Evolutionary conservation across 2,329 filamentous ascomycete genomes (phyloP), one percentile per base, ranked within the genome.

Genomic region (Pseudomassariella vexata): DNA sequence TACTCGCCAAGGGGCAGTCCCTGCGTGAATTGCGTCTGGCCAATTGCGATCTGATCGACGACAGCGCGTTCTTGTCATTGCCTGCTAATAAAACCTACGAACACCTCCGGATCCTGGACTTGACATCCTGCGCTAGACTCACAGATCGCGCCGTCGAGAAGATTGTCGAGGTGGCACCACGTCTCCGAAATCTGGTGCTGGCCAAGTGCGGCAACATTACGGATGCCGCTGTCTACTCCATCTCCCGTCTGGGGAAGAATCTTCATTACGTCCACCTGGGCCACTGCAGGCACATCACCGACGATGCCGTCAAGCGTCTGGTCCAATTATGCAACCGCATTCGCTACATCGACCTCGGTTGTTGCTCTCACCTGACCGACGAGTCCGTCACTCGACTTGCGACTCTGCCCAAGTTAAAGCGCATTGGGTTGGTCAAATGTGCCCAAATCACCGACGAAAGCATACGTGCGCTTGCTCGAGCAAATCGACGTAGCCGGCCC

Each of bases 331-430:
- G 92, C 67, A 96, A 90, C 50, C 79, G 92, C 16, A 96, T 98
- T 45, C 77, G 92, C 34, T 98, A 98, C 56, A 98, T 98, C 42
- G 92, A 98, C 54, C 66, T 98, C 25, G 92, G 92, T n/a, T 96
- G 92, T 63, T 98, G 92, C 59, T 76, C 75, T 10, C 81, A 86
- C 46, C 66, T 98, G 39, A 96, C 92, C 0, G 92, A 98, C 48
- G 70, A 73, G 9, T 95, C 89, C 15, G 83, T 98, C 11, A 82
- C 75, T 40, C 82, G 86, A 42, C 68, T 98, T 22, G 89, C 92
- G 5, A 77, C 77, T 10, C 71, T 98, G 5, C 92, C 92, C 3
- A 98, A 98, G 59, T 67, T 98, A 32, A 89, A 95, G 65, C 75
- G 92, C 22, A 95, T 98, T 39, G 92, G 92, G 1, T 64, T 98